Evolutionary conservation across 108 stramenopile genomes (phyloP).

Genomic region (Nannochloropsis oceanica): DNA sequence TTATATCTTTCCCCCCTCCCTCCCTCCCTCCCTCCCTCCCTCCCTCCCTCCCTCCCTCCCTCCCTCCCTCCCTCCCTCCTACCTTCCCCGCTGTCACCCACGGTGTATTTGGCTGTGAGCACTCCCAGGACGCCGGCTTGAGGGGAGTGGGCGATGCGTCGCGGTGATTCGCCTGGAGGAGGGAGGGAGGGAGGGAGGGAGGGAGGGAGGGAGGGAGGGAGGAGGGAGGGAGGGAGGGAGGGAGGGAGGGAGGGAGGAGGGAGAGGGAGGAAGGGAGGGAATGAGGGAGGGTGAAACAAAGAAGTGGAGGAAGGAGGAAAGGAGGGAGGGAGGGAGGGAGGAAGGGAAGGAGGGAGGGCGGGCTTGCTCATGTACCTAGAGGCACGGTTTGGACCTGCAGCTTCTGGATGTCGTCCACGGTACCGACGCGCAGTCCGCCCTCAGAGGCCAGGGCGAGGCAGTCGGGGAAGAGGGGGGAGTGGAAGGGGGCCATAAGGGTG

Average conservation of each 20-base stretch:
- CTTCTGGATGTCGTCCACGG: slow-evolving; percentile 94
- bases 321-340: no score
- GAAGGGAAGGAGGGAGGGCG: no score
- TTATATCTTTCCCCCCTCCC: slow-evolving; percentile 7
- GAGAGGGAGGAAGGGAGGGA: no score
- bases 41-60: slow-evolving; percentile 26
- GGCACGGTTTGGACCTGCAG: slow-evolving; percentile 83
- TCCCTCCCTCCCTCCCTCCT: slow-evolving; percentile 8
- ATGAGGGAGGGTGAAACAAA: no score
- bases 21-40: no score
- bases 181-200: no score
- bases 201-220: no score
- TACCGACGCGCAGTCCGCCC: slow-evolving; percentile 64
- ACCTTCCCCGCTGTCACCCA: slow-evolving; percentile 5
- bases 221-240: no score
- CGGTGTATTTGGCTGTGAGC: slow-evolving; percentile 11
- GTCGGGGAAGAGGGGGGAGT: slow-evolving; percentile 49
- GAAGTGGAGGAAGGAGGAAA: no score
- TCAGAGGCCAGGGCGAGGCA: slow-evolving; percentile 83
- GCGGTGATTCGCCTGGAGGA: slow-evolving; percentile 83
- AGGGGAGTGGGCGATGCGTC: slow-evolving; percentile 55
- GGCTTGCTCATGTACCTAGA: no score
- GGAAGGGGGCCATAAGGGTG: slow-evolving; percentile 38
- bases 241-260: no score
- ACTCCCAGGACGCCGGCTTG: slow-evolving; percentile 3